Evolutionary conservation across 768 basidiomycete species (phyloP).

Genomic region (Pulveroboletus sp.): DNA sequence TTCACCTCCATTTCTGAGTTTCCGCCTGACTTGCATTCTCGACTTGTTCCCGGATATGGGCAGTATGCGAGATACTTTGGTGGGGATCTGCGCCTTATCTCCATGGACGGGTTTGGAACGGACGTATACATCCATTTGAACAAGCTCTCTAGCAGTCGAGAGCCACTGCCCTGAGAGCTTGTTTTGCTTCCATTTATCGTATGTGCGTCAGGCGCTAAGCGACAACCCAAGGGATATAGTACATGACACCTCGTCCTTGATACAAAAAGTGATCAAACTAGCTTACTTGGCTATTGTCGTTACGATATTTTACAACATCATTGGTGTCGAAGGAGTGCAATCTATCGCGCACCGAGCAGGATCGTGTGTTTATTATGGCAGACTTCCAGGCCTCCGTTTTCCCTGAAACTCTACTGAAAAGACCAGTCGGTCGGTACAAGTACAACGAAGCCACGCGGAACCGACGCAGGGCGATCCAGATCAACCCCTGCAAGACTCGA

Average conservation of each 20-base stretch:
- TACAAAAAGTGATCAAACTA: background rate
- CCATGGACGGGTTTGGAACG: conserved; percentile 98
- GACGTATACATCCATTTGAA: conserved; percentile 94
- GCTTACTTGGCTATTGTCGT: background rate
- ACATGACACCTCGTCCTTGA: conserved; percentile 1
- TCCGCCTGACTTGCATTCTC: background rate
- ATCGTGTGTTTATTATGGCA: background rate
- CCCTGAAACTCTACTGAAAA: no score
- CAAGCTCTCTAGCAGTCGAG: conserved; percentile 55
- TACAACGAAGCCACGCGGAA: no score
- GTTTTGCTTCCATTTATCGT: background rate
- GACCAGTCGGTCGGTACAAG: no score
- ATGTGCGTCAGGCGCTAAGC: background rate
- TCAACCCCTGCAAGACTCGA: no score
- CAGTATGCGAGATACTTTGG: conserved; percentile 96
- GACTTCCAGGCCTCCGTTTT: background rate
- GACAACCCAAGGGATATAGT: background rate
- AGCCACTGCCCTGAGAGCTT: conserved; percentile 19
- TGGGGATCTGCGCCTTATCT: conserved; percentile 86
- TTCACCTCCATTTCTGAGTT: conserved; percentile 66
- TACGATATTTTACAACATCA: background rate
- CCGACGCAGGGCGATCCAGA: no score
- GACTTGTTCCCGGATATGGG: background rate
- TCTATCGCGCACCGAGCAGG: background rate
- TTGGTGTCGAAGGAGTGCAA: background rate